Evolutionary conservation across 2,329 filamentous ascomycete genomes (phyloP).

Genomic region (Pleoardoris graminearum): DNA sequence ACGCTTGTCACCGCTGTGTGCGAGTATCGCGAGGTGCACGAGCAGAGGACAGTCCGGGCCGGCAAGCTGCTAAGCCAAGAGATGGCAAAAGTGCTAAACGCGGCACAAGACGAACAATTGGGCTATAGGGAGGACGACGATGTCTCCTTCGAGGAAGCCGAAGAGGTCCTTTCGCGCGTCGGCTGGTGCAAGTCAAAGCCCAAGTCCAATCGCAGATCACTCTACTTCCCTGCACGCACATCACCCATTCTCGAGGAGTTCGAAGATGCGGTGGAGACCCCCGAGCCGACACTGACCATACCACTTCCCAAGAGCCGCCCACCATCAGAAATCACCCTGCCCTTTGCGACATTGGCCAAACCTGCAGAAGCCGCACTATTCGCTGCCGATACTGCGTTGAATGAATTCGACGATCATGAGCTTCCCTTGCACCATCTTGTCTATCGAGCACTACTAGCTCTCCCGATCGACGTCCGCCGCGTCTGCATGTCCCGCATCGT

Average conservation of each 20-base stretch:
- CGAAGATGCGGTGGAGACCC: conserved; percentile 43
- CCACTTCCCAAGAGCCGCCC: conserved; percentile 43
- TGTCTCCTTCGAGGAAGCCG: conserved; percentile 71
- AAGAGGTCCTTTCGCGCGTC: conserved; percentile 75
- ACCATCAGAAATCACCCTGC: conserved; percentile 61
- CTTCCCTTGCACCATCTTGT: conserved; percentile 75
- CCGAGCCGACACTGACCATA: conserved; percentile 38
- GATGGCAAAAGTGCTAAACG: conserved; percentile 66
- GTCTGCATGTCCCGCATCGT: conserved; percentile 87
- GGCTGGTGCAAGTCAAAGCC: conserved; percentile 68
- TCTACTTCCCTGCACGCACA: conserved; percentile 39
- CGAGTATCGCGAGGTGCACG: conserved; percentile 82
- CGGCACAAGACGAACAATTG: conserved; percentile 43
- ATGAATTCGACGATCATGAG: conserved; percentile 83
- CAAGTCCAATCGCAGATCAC: conserved; percentile 32
- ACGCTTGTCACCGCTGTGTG: conserved; percentile 84
- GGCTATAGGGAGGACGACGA: conserved; percentile 26
- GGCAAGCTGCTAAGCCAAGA: conserved; percentile 72
- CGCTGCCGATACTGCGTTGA: conserved; percentile 54
- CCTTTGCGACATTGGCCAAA: conserved; percentile 71
- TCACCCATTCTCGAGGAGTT: conserved; percentile 50
- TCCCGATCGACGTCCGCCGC: conserved; percentile 81
- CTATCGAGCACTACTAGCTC: conserved; percentile 72
- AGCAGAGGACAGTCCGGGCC: conserved; percentile 71
- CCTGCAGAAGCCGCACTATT: conserved; percentile 79